Percentiles rank a stretch among this genome's conserved stretches.
phyloP scores from a whole-genome alignment of 2,329 filamentous ascomycete species.

The Colletotrichum acutatum region DNA sequence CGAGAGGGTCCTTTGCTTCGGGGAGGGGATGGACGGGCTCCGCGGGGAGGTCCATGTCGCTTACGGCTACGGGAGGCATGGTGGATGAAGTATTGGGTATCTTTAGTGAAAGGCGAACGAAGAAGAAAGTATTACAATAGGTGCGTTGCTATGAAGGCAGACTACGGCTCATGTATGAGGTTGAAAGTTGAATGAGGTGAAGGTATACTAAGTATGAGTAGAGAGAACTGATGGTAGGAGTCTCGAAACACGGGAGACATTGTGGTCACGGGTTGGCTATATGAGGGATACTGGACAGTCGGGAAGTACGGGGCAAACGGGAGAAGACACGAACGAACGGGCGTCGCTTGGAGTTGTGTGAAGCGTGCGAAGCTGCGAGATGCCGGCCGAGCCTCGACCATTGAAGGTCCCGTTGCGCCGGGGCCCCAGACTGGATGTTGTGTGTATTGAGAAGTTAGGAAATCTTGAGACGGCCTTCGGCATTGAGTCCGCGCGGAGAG shows the following conservation, averaged over 20 bases:
- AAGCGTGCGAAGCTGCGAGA: not conserved
- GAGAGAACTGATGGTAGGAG: not conserved
- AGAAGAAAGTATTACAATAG: not conserved
- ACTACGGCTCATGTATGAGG: not conserved
- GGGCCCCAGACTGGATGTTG: not conserved
- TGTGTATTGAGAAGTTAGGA: not conserved
- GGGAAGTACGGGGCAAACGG: slow-evolving; percentile 7
- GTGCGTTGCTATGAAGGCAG: not conserved
- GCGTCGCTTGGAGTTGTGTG: slow-evolving; percentile 32
- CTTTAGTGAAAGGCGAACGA: not conserved
- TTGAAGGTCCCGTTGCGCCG: slow-evolving; percentile 1
- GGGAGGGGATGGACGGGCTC: slow-evolving; percentile 39
- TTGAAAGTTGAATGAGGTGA: not conserved
- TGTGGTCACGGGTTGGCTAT: slow-evolving; percentile 20
- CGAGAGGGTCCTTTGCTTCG: slow-evolving; percentile 45
- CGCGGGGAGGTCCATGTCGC: slow-evolving; percentile 43
- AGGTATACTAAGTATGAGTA: not conserved
- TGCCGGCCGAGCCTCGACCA: slow-evolving; percentile 1
- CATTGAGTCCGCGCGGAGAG: slow-evolving; percentile 13
- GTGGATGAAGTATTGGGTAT: slow-evolving; percentile 1
- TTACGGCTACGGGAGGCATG: slow-evolving; percentile 41
- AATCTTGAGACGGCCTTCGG: slow-evolving; percentile 18
- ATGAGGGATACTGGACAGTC: not conserved
- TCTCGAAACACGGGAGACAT: not conserved
- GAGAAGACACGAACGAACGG: not conserved